phyloP scores from a whole-genome alignment of 2,329 filamentous ascomycete species.

The Ceratocystis smalleyi region DNA sequence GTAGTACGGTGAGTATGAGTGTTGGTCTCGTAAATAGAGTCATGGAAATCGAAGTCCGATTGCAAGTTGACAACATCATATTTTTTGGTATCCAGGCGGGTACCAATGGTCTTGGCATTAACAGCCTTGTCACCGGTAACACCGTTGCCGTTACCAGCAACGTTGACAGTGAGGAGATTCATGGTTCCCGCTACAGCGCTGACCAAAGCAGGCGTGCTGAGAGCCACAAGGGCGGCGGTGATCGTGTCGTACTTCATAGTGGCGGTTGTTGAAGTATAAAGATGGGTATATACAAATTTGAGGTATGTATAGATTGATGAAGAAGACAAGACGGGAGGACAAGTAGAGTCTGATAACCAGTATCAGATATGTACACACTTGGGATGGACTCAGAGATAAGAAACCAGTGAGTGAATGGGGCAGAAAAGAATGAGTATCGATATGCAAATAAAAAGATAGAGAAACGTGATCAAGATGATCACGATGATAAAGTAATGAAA shows the following conservation, averaged over 20 bases:
- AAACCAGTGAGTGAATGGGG: not conserved
- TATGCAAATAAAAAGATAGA: no score
- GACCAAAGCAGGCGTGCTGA: slow-evolving; percentile 12
- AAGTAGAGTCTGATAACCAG: not conserved
- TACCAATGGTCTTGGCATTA: slow-evolving; percentile 42
- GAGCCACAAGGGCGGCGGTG: slow-evolving; percentile 8
- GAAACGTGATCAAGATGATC: no score
- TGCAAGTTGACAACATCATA: slow-evolving; percentile 51
- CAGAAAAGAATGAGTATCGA: no score
- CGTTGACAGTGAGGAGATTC: slow-evolving; percentile 40
- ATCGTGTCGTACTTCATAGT: slow-evolving; percentile 14
- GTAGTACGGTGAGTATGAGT: slow-evolving; percentile 44
- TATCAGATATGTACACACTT: not conserved
- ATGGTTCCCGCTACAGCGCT: slow-evolving; percentile 26
- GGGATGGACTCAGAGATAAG: not conserved
- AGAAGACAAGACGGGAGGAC: not conserved
- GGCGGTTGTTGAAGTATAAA: not conserved
- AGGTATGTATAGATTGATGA: not conserved
- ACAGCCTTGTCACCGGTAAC: slow-evolving; percentile 45
- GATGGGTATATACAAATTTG: not conserved
- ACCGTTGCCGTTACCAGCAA: slow-evolving; percentile 44
- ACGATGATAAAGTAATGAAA: not conserved
- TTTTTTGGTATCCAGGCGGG: slow-evolving; percentile 31
- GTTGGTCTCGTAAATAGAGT: slow-evolving; percentile 44
- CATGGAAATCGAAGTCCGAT: slow-evolving; percentile 56